Evolutionary conservation across 805 yeast species (phyloP).

Genomic region (Saturnispora dispora): DNA sequence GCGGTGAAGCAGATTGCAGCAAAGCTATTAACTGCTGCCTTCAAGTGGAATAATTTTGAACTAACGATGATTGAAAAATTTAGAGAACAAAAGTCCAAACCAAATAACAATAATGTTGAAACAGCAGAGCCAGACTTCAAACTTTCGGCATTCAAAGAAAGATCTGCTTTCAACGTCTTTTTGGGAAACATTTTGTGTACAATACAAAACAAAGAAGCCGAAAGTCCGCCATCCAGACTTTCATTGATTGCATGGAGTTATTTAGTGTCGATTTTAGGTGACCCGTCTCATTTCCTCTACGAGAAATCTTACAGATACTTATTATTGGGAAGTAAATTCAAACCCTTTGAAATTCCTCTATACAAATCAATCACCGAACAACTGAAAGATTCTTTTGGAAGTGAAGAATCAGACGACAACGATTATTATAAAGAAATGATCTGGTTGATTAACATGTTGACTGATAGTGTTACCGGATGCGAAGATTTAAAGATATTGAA

Average conservation of each 20-base stretch:
- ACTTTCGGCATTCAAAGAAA: constrained; percentile 40
- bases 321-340: constrained; percentile 42
- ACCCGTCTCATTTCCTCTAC: constrained; percentile 68
- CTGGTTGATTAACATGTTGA: constrained; percentile 55
- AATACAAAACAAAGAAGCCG: constrained; percentile 8
- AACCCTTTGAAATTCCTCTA: constrained; percentile 37
- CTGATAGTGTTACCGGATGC: constrained; percentile 36
- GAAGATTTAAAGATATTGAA: constrained; percentile 47
- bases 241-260: constrained; percentile 49
- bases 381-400: constrained; percentile 20
- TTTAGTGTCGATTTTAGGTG: constrained; percentile 45
- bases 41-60: constrained; percentile 25
- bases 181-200: constrained; percentile 39
- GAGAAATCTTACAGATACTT: constrained; percentile 65
- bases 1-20: constrained; percentile 30
- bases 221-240: constrained; percentile 31
- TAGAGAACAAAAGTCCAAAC: constrained; percentile 3
- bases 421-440: constrained; percentile 47
- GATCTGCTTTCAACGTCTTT: constrained; percentile 43
- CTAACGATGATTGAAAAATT: constrained; percentile 13
- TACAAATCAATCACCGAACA: constrained; percentile 31
- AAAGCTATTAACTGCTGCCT: constrained; percentile 34
- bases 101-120: neutral
- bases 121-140: constrained; percentile 1
- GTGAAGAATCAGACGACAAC: constrained; percentile 29